phyloP scores from a whole-genome alignment of 2,329 filamentous ascomycete genomes.

The Fusarium sp. region DNA sequence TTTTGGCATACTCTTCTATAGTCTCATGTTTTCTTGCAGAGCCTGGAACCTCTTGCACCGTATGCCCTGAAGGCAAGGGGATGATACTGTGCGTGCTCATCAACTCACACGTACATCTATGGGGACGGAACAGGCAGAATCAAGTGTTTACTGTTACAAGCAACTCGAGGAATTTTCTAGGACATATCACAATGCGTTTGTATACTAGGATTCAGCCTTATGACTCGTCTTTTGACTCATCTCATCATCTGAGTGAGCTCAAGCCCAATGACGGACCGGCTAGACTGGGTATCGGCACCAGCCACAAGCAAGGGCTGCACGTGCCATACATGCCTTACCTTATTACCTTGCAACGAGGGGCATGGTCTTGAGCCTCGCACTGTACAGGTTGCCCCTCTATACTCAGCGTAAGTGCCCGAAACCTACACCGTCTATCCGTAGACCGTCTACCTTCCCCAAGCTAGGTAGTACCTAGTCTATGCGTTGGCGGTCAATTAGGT shows the following conservation, averaged over 20 bases:
- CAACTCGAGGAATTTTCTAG: neutral
- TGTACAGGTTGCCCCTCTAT: slow-evolving; percentile 35
- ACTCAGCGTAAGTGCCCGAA: slow-evolving; percentile 11
- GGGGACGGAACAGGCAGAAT: slow-evolving; percentile 5
- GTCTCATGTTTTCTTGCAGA: neutral
- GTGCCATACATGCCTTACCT: slow-evolving; percentile 7
- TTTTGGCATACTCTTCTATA: neutral
- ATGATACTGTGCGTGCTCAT: slow-evolving; percentile 2
- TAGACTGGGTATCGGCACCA: neutral
- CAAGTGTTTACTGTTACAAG: neutral
- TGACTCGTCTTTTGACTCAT: neutral
- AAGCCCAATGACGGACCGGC: slow-evolving; percentile 15
- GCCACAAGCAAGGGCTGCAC: slow-evolving; percentile 20
- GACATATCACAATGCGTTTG: neutral
- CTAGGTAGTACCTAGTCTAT: neutral
- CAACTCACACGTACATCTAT: neutral
- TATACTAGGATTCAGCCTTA: neutral
- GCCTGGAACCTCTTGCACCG: neutral
- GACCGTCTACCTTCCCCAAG: neutral
- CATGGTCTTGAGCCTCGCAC: slow-evolving; percentile 16
- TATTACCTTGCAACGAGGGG: neutral
- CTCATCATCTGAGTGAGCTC: neutral
- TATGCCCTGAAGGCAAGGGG: slow-evolving; percentile 4
- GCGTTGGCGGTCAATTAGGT: slow-evolving; percentile 24
- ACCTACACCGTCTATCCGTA: neutral